Percentiles rank a stretch among this genome's conserved stretches.
phyloP scores from a whole-genome alignment of 352 stramenopile species.

The Globisporangium sylvaticum region DNA sequence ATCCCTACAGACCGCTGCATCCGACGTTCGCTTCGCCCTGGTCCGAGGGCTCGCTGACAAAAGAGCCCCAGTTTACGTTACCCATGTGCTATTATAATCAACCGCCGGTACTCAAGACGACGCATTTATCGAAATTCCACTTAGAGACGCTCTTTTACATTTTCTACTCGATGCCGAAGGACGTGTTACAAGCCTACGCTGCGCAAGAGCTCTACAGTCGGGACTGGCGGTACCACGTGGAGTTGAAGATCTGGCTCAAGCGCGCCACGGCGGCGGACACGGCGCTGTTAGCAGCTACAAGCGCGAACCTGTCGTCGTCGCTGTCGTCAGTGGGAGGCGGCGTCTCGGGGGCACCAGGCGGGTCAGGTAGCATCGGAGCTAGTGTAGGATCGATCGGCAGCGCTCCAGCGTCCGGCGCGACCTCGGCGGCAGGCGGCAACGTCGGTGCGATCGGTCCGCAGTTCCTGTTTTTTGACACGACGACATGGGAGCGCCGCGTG shows the following conservation, averaged over 20 bases:
- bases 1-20: conserved; percentile 55
- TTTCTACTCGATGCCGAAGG: conserved; percentile 98
- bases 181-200: conserved; percentile 93
- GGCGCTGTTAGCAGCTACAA: conserved; percentile 37
- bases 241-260: conserved; percentile 98
- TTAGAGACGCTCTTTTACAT: conserved; percentile 99
- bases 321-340: conserved; percentile 19
- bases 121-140: conserved; percentile 97
- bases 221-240: conserved; percentile 97
- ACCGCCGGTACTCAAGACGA: conserved; percentile 96
- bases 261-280: conserved; percentile 57
- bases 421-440: conserved; percentile 9
- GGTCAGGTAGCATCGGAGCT: conserved; percentile 25
- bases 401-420: conserved; percentile 24
- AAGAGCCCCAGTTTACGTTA: conserved; percentile 82
- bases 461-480: conserved; percentile 95
- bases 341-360: conserved; percentile 5
- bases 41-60: conserved; percentile 64
- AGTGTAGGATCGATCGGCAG: conserved; percentile 73
- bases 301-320: conserved; percentile 26
- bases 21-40: conserved; percentile 82
- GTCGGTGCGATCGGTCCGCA: conserved; percentile 52
- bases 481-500: conserved; percentile 92
- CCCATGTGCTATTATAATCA: conserved; percentile 90
- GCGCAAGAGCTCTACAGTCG: conserved; percentile 89